These are phyloP conservation scores for Lactarius psammicola DNA, from an alignment of 768 basidiomycete genomes.

Conservation along the genomic window DNA sequence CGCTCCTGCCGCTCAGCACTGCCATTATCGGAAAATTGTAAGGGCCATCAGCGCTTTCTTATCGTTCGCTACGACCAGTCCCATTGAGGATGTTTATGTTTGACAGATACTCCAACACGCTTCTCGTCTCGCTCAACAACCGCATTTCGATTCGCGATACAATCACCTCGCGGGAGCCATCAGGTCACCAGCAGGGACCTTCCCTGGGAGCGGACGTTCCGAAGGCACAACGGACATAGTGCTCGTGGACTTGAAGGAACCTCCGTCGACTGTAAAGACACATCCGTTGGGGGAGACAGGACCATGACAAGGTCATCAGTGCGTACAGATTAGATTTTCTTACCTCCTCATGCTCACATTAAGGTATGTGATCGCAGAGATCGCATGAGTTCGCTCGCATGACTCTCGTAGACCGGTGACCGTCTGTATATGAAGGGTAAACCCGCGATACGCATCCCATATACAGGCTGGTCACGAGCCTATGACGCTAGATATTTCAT, in stretches of 20 bases:
- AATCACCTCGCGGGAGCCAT: background rate
- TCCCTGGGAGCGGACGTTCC: background rate
- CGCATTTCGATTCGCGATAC: constrained; percentile 16
- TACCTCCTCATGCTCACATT: too few species aligned
- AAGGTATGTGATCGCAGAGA: background rate
- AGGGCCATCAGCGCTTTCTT: constrained; percentile 3
- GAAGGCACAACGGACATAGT: constrained; percentile 1
- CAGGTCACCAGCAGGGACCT: background rate
- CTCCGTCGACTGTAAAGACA: background rate
- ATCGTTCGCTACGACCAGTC: too few species aligned
- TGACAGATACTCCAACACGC: constrained; percentile 33
- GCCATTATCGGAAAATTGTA: constrained; percentile 19
- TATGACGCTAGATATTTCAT: background rate
- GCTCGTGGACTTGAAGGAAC: background rate
- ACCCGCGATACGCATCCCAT: too few species aligned
- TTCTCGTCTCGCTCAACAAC: constrained; percentile 32
- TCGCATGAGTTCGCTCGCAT: background rate
- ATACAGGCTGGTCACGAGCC: too few species aligned
- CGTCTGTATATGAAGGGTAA: too few species aligned
- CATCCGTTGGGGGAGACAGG: background rate
- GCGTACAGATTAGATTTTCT: background rate
- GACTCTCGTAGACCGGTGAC: too few species aligned
- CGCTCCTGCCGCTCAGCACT: background rate
- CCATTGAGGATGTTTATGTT: too few species aligned
- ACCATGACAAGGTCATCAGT: background rate